Evolutionary conservation across 179 eudicot species (phyloP), one percentile per base, ranked within the genome.

Genomic region (Amaranthus tricolor): DNA sequence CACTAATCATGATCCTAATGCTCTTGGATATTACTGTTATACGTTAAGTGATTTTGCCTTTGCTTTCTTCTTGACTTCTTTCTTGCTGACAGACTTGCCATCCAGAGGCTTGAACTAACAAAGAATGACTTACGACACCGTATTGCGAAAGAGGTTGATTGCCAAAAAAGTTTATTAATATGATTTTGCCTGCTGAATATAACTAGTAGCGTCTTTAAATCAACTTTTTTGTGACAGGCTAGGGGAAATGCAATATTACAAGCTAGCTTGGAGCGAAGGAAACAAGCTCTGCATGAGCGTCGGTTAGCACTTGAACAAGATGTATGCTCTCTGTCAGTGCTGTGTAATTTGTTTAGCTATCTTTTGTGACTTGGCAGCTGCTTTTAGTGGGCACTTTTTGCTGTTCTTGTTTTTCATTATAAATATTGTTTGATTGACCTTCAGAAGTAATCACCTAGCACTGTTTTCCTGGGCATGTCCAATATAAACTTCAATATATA

Each of bases 221-320:
- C 7, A 52, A 20, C 62, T 71, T 66, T 57, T 11, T 57, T 72
- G 13, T 63, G 50, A 43, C 72, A 95, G 99, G 98, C 99, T 58
- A 89, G 97, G 68, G 98, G 96, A 79, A 95, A 95, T 87, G 98
- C 96, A 14, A 93, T 93, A 81, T 84, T 95, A 76, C 99, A 95
- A 81, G 99, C 99, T 66, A 95, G 98, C 88, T 86, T 95, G 88
- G 98, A 95, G 85, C 87, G 99, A 85, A 88, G 98, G 82, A 95
- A 95, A 76, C 98, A 95, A 84, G 98, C 99, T 83, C 82, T 95
- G 85, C 98, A 93, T 81, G 99, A 95, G 83, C 98, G 99, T 61
- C 98, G 99, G 60, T 80, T 95, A 86, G 98, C 97, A 50, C 98
- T 95, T 81, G 99, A 95, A 78, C 99, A 93, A 91, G 99, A 95